A percentile compares a stretch with the other conserved stretches of the same genome.
Evolutionary conservation across 495 filamentous ascomycete species (phyloP).

Genomic region (Aspergillus cavernicola): DNA sequence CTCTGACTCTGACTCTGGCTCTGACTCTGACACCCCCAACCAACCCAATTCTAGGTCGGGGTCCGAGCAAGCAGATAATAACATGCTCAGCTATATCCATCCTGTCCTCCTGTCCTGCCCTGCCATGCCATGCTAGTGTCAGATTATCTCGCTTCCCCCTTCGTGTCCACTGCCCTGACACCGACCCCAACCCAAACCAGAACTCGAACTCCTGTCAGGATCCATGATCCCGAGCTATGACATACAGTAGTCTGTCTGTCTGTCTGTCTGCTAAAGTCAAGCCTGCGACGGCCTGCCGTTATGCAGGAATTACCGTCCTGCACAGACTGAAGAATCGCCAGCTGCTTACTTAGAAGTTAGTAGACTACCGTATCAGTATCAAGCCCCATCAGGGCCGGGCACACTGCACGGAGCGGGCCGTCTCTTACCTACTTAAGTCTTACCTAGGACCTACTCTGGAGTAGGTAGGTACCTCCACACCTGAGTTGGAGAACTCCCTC

Average conservation of each 20-base stretch:
- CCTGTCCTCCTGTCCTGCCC: background rate
- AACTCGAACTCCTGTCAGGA: constrained; percentile 5
- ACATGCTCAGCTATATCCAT: background rate
- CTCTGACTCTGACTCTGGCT: background rate
- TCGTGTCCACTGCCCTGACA: background rate
- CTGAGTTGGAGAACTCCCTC: background rate
- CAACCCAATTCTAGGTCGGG: no score
- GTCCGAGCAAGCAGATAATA: background rate
- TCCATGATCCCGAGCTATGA: background rate
- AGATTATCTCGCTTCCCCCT: background rate
- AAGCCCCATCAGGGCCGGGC: no score
- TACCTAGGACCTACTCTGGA: background rate
- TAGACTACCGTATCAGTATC: no score
- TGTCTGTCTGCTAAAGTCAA: no score
- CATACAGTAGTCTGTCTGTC: constrained; percentile 1
- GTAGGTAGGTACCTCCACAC: no score
- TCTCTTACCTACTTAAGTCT: constrained; percentile 4
- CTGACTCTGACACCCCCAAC: no score
- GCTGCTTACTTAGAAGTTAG: no score
- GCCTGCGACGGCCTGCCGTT: background rate
- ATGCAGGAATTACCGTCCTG: background rate
- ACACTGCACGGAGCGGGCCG: constrained; percentile 25
- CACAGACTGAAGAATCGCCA: constrained; percentile 2
- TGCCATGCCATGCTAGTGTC: constrained; percentile 3
- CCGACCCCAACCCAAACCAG: background rate